These are phyloP conservation scores for Paxillus ammoniavirescens DNA, from an alignment of 768 basidiomycete genomes.

Conservation along the genomic window DNA sequence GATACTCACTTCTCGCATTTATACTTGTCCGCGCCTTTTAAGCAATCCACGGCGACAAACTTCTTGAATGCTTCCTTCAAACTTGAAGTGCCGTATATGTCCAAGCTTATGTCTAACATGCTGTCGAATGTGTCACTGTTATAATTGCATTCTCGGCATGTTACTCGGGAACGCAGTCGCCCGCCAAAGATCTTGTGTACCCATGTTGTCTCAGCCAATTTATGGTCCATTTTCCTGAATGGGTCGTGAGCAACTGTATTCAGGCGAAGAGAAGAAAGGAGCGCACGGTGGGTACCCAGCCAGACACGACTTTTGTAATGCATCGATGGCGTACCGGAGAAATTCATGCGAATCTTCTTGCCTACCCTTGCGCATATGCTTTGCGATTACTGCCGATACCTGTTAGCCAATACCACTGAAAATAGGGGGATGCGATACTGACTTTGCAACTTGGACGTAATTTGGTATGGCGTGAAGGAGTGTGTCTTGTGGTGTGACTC, in stretches of 20 bases:
- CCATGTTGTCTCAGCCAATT: constrained; percentile 85
- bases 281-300: constrained; percentile 70
- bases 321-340: constrained; percentile 90
- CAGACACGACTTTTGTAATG: constrained; percentile 82
- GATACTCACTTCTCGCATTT: constrained; percentile 94
- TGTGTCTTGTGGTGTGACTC: constrained; percentile 47
- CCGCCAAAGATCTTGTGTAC: constrained; percentile 95
- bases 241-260: constrained; percentile 10
- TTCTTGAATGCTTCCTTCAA: constrained; percentile 74
- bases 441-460: constrained; percentile 74
- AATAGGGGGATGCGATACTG: constrained; percentile 23
- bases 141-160: constrained; percentile 75
- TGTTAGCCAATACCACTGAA: constrained; percentile 4
- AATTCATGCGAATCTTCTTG: constrained; percentile 99
- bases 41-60: constrained; percentile 77
- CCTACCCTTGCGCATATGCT: constrained; percentile 84
- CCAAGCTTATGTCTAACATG: constrained; percentile 90
- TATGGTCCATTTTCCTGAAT: constrained; percentile 64
- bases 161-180: constrained; percentile 84
- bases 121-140: constrained; percentile 97
- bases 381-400: constrained; percentile 71
- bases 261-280: background rate
- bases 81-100: constrained; percentile 64
- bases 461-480: constrained; percentile 60
- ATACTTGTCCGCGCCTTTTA: constrained; percentile 94